Conservation (phyloP, 2,329 filamentous ascomycete species). For the Hymenoscyphus albidus region DNA sequence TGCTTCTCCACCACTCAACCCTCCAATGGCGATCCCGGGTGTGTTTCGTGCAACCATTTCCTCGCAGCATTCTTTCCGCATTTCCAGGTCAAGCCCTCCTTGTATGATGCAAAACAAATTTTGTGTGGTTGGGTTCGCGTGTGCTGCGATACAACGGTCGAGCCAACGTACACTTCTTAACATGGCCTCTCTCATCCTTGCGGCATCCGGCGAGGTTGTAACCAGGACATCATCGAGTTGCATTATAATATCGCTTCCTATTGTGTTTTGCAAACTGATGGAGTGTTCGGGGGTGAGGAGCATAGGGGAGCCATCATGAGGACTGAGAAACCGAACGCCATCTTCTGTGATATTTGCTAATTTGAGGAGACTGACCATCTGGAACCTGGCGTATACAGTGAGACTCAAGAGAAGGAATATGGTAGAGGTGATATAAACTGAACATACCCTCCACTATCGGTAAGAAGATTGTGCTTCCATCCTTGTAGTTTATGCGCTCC, state of each 20-base stretch:
- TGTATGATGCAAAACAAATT: constrained; percentile 99
- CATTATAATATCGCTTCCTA: constrained; percentile 99
- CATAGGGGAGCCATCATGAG: constrained; percentile 94
- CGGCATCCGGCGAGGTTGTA: constrained; percentile 86
- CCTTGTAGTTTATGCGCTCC: constrained; percentile 93
- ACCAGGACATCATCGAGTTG: constrained; percentile 97
- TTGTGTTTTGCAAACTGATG: constrained; percentile 91
- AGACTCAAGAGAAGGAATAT: neutral
- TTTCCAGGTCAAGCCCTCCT: constrained; percentile 82
- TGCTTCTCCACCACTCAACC: constrained; percentile 89
- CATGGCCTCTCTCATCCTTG: constrained; percentile 92
- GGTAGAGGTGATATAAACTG: constrained; percentile 4
- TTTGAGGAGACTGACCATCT: constrained; percentile 96
- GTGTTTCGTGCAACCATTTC: constrained; percentile 90
- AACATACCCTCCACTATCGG: constrained; percentile 66
- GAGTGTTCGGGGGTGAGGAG: constrained; percentile 96
- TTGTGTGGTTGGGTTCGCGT: constrained; percentile 76
- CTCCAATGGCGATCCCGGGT: constrained; percentile 93
- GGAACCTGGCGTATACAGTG: constrained; percentile 60
- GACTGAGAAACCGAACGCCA: constrained; percentile 92
- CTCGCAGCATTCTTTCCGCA: constrained; percentile 76
- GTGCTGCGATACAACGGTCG: constrained; percentile 87
- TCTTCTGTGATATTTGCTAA: constrained; percentile 90
- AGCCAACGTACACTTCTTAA: constrained; percentile 91
- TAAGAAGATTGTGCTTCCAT: constrained; percentile 94